These are phyloP conservation scores for Ploettnerulaceae sp. DNA, from an alignment of 2,329 filamentous ascomycete genomes.

Conservation along the genomic window DNA sequence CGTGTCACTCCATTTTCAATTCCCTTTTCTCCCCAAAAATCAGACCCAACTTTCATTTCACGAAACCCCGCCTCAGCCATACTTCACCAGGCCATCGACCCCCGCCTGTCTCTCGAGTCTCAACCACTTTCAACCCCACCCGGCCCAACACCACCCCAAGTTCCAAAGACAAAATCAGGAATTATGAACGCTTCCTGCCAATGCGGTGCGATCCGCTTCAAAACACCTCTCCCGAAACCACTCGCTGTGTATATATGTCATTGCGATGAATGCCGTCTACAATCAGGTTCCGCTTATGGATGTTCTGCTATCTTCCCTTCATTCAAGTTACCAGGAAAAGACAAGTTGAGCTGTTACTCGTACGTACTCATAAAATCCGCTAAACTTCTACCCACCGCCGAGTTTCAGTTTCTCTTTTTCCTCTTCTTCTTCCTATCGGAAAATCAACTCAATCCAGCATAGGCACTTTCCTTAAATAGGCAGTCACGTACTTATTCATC, in stretches of 20 bases:
- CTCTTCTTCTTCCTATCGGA: too few relatives aligned
- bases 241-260: slow-evolving; percentile 68
- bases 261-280: slow-evolving; percentile 60
- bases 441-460: too few relatives aligned
- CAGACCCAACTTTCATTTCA: neutral
- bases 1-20: too few relatives aligned
- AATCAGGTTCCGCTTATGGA: slow-evolving; percentile 63
- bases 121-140: neutral
- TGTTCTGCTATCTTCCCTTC: slow-evolving; percentile 65
- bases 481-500: too few relatives aligned
- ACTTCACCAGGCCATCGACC: neutral
- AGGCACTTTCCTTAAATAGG: too few relatives aligned
- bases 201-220: slow-evolving; percentile 59
- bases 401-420: too few relatives aligned
- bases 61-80: neutral
- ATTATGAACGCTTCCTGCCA: slow-evolving; percentile 33
- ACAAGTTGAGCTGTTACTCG: slow-evolving; percentile 51
- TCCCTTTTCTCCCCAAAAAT: neutral
- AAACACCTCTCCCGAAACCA: slow-evolving; percentile 54
- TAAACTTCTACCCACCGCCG: too few relatives aligned
- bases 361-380: slow-evolving; percentile 35
- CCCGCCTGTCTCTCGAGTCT: neutral
- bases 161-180: neutral
- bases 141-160: too few relatives aligned
- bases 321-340: slow-evolving; percentile 51